These are phyloP conservation scores for Debaryomycetaceae sp. DNA, from an alignment of 1,139 yeast genomes.

Conservation along the genomic window DNA sequence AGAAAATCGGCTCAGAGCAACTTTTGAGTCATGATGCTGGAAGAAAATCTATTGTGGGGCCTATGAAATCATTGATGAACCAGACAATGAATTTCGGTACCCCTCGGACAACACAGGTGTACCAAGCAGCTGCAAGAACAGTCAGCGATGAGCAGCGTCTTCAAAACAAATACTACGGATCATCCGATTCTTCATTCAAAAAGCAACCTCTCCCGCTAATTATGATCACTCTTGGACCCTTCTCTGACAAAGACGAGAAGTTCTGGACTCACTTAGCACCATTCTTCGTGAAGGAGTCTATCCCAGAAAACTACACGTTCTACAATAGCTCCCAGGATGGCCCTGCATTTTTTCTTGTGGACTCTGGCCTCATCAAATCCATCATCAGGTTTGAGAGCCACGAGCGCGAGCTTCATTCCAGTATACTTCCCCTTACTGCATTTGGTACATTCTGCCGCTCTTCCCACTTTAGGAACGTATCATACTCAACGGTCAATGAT, in stretches of 20 bases:
- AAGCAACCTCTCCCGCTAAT: conserved; percentile 67
- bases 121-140: conserved; percentile 59
- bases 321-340: conserved; percentile 42
- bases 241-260: conserved; percentile 55
- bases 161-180: conserved; percentile 27
- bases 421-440: conserved; percentile 84
- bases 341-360: conserved; percentile 66
- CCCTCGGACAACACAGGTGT: conserved; percentile 61
- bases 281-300: conserved; percentile 48
- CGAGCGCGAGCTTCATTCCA: conserved; percentile 64
- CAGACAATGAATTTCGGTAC: conserved; percentile 41
- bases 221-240: conserved; percentile 67
- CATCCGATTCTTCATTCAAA: conserved; percentile 29
- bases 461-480: conserved; percentile 36
- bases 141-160: conserved; percentile 41
- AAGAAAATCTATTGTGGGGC: conserved; percentile 9
- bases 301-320: conserved; percentile 48
- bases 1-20: conserved; percentile 5
- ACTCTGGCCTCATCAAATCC: conserved; percentile 73
- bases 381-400: conserved; percentile 51
- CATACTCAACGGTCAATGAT: conserved; percentile 50
- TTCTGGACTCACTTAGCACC: conserved; percentile 63
- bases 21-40: conserved; percentile 11
- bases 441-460: conserved; percentile 65
- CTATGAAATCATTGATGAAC: conserved; percentile 11